These are phyloP conservation scores for Apocynum venetum DNA, from an alignment of 257 asterid genomes.

Conservation along the genomic window DNA sequence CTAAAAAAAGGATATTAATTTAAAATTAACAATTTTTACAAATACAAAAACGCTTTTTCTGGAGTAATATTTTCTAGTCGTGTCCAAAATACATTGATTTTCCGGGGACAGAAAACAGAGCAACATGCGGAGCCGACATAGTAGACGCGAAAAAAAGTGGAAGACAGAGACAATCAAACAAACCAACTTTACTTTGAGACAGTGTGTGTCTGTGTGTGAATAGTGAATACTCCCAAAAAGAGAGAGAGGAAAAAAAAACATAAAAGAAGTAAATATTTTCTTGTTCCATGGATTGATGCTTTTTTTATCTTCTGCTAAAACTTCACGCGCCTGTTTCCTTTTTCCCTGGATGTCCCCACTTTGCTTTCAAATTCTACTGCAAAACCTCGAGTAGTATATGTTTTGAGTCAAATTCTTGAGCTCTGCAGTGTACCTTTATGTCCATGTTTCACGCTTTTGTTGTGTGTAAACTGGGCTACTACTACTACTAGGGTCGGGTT, in stretches of 20 bases:
- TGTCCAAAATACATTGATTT: too few species aligned
- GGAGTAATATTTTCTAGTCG: too few species aligned
- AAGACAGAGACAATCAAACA: not conserved
- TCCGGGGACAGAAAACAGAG: not conserved
- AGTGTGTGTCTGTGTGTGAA: not conserved
- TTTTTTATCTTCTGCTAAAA: not conserved
- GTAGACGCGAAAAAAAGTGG: too few species aligned
- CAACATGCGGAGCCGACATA: conserved; percentile 6
- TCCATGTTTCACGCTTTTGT: not conserved
- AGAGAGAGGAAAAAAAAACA: too few species aligned
- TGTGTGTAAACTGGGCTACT: not conserved
- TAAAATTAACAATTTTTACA: too few species aligned
- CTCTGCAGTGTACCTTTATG: not conserved
- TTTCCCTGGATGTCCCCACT: not conserved
- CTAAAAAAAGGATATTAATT: too few species aligned
- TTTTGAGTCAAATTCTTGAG: not conserved
- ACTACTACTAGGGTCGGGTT: not conserved
- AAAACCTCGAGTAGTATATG: not conserved
- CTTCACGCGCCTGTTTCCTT: not conserved
- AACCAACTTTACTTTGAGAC: not conserved
- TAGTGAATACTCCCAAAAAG: too few species aligned
- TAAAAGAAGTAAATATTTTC: not conserved
- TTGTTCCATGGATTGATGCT: not conserved
- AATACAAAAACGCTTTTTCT: too few species aligned
- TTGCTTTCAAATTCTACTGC: not conserved